Evolutionary conservation across 257 asterid genomes (phyloP).

Genomic region (Solanum appendiculatum): DNA sequence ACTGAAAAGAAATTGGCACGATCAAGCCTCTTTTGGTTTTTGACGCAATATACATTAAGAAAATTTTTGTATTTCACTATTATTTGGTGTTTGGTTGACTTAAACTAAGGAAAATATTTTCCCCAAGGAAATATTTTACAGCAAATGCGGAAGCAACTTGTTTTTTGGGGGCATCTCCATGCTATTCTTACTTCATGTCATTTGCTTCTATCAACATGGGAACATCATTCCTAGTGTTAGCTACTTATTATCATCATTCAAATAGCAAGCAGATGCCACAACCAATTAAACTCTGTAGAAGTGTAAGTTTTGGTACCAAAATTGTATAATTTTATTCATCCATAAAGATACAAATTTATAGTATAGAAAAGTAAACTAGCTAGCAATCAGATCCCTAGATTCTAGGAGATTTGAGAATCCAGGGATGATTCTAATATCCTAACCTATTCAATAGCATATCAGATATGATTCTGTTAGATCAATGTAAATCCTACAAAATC

Average conservation of each 20-base stretch:
- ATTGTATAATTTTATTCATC: too few relatives aligned
- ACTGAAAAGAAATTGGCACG: background rate
- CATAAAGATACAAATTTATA: too few relatives aligned
- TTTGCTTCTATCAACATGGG: background rate
- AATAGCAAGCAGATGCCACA: background rate
- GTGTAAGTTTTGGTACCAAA: too few relatives aligned
- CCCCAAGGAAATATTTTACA: background rate
- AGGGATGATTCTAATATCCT: too few relatives aligned
- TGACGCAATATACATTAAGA: background rate
- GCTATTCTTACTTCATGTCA: background rate
- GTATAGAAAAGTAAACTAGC: too few relatives aligned
- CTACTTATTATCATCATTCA: background rate
- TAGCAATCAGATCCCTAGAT: too few relatives aligned
- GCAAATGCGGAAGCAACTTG: background rate
- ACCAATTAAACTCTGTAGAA: background rate
- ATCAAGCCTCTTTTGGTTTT: background rate
- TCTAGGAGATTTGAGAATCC: too few relatives aligned
- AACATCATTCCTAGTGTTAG: background rate
- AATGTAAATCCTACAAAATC: too few relatives aligned
- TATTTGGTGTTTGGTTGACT: background rate
- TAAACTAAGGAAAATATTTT: background rate
- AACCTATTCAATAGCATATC: too few relatives aligned
- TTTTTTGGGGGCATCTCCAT: background rate
- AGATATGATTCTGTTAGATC: too few relatives aligned
- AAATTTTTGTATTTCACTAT: background rate